Percentiles rank a stretch among this genome's conserved stretches.
Conservation (phyloP, 2,329 filamentous ascomycete species). For the Cladosporium halotolerans region DNA sequence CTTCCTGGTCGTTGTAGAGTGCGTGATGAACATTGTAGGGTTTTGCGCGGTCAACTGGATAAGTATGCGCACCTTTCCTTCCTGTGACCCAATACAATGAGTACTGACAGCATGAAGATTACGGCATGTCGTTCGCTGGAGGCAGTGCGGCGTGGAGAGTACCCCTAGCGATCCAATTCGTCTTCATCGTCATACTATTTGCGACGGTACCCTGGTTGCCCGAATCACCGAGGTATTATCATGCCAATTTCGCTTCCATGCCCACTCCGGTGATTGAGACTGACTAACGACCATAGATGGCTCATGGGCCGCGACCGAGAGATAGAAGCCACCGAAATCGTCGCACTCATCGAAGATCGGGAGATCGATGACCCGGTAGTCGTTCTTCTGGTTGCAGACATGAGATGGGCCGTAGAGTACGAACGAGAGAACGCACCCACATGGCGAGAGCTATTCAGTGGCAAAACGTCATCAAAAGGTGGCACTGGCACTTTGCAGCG, state of each 20-base stretch:
- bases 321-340: constrained; percentile 34
- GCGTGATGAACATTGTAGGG: constrained; percentile 44
- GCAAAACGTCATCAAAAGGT: background rate
- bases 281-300: constrained; percentile 26
- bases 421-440: background rate
- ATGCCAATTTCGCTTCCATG: too few relatives aligned
- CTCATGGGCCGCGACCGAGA: constrained; percentile 36
- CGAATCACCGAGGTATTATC: constrained; percentile 3
- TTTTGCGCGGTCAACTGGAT: constrained; percentile 45
- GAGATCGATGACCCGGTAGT: background rate
- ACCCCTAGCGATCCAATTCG: background rate
- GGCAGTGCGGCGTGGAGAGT: background rate
- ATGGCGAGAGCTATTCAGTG: background rate
- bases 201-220: constrained; percentile 1
- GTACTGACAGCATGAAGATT: background rate
- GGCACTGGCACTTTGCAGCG: background rate
- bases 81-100: too few relatives aligned
- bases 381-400: background rate
- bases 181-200: constrained; percentile 1
- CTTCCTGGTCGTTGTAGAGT: constrained; percentile 40
- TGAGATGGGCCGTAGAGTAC: constrained; percentile 3
- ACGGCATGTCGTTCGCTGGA: background rate
- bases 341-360: constrained; percentile 18
- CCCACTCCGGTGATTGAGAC: background rate
- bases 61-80: constrained; percentile 28